Base-by-base conservation (phyloP, 2,329 filamentous ascomycete species). In the Teratosphaeriaceae sp. region DNA sequence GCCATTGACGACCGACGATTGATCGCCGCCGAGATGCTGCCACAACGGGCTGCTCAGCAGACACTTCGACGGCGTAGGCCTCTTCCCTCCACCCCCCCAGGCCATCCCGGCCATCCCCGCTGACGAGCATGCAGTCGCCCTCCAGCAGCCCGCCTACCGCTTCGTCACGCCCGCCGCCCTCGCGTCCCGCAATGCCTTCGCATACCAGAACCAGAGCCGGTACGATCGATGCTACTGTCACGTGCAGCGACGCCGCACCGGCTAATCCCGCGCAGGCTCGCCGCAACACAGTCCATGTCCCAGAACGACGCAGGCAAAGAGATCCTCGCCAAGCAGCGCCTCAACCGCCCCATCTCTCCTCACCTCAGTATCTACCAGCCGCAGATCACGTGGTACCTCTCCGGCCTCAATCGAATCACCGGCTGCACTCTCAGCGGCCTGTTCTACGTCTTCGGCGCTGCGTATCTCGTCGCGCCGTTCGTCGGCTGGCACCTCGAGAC, bases 311-410 rank as follows among this genome's bases (percentile, higher is more conserved):
- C 58, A 41, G 77, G 68, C 51, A 59, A 76, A 52, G 63, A 76
- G 54, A 79, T 94, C 68, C 86, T 96, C 62, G 82, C 78, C 59
- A 72, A 79, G 61, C 89, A 96, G 74, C 89, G 89, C 59, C 75
- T 83, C 43, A 69, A 76, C 60, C 89, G 89, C 40, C 89, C 89
- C 62, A 75, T 95, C 57, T 77, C 87, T 35, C 89, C 89, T 43
- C 88, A 96, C 64, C 79, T 96, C 50, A 65, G 70, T 60, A 89
- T 94, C 77, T 96, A 96, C 80, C 77, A 80, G 65, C 78, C 84
- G 47, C 80, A 87, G 67, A 85, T 96, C 70, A 92, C 87, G 57
- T 95, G 82, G 83, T 82, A 86, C 66, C 75, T 76, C 55, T 82
- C 80, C 56, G 80, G 73, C 45, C 75, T 86, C 68, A 85, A 88